Evolutionary conservation across 768 basidiomycete species (phyloP).

Genomic region (Leccinellum rugosiceps): DNA sequence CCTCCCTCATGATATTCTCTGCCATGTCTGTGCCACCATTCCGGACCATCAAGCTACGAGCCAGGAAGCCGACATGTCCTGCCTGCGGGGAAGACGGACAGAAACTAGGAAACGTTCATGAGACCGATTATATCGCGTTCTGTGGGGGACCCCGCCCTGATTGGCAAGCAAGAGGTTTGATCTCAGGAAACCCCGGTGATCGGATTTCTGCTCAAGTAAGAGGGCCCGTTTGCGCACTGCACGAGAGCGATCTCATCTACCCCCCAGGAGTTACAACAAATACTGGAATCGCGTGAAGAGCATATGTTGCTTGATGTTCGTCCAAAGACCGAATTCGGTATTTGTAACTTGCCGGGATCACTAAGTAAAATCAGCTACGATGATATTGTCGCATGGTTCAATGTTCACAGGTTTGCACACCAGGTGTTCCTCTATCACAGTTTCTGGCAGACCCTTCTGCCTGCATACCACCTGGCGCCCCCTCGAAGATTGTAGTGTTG

Average conservation of each 20-base stretch:
- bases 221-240: neutral
- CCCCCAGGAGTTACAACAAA: slow-evolving; percentile 48
- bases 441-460: slow-evolving; percentile 60
- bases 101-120: slow-evolving; percentile 44
- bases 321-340: slow-evolving; percentile 75
- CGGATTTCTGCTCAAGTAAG: slow-evolving; percentile 45
- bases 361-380: slow-evolving; percentile 50
- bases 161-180: slow-evolving; percentile 57
- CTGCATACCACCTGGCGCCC: slow-evolving; percentile 31
- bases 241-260: neutral
- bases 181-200: slow-evolving; percentile 36
- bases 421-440: slow-evolving; percentile 72
- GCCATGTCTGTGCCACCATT: slow-evolving; percentile 70
- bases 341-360: slow-evolving; percentile 75
- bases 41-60: slow-evolving; percentile 77
- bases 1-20: slow-evolving; percentile 71
- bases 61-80: slow-evolving; percentile 64
- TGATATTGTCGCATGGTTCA: neutral
- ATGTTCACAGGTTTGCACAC: slow-evolving; percentile 4
- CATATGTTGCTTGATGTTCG: slow-evolving; percentile 73
- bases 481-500: slow-evolving; percentile 49
- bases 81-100: slow-evolving; percentile 64
- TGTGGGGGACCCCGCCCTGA: slow-evolving; percentile 74
- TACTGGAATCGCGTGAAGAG: slow-evolving; percentile 31
- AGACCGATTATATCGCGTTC: slow-evolving; percentile 79